A percentile compares a stretch with the other conserved stretches of the same genome.
phyloP scores from a whole-genome alignment of 805 yeast genomes.

The Maudiozyma turicensis region DNA sequence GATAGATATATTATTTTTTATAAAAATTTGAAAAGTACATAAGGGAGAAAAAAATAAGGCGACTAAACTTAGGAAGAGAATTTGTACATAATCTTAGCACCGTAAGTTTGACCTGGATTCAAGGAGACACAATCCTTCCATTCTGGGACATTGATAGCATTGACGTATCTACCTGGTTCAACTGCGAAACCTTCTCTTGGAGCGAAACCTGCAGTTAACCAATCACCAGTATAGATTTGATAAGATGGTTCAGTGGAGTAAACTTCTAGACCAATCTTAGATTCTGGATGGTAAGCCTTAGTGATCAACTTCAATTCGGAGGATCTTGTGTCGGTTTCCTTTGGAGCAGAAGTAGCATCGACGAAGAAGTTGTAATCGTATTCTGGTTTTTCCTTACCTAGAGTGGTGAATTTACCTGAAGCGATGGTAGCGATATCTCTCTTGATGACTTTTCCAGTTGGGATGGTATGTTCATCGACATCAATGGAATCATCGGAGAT shows the following conservation, averaged over 20 bases:
- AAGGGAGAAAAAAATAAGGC: not conserved
- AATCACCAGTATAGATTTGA: conserved; percentile 57
- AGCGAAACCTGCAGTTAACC: conserved; percentile 31
- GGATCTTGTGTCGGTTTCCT: conserved; percentile 31
- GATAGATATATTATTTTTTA: not conserved
- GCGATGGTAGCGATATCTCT: conserved; percentile 20
- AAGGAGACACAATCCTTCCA: conserved; percentile 43
- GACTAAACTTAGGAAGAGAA: conserved; percentile 9
- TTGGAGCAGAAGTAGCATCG: conserved; percentile 16
- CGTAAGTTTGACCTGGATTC: conserved; percentile 43
- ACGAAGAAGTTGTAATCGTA: conserved; percentile 43
- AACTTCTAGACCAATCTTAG: conserved; percentile 35
- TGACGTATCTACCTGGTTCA: conserved; percentile 50
- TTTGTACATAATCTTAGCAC: conserved; percentile 32
- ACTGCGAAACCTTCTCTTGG: conserved; percentile 47
- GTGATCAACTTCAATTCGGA: conserved; percentile 30
- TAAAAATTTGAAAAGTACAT: too few relatives aligned
- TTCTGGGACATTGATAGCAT: conserved; percentile 39
- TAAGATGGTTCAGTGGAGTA: conserved; percentile 56
- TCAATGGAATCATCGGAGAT: conserved; percentile 34
- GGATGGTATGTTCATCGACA: conserved; percentile 32
- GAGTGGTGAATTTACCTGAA: conserved; percentile 17
- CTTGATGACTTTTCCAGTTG: conserved; percentile 37
- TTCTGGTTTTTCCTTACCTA: conserved; percentile 26
- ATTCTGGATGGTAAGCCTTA: conserved; percentile 37